A percentile compares a stretch with the other conserved stretches of the same genome.
Conservation (phyloP, 2,329 filamentous ascomycete genomes). For the Aspergillus sclerotialis region DNA sequence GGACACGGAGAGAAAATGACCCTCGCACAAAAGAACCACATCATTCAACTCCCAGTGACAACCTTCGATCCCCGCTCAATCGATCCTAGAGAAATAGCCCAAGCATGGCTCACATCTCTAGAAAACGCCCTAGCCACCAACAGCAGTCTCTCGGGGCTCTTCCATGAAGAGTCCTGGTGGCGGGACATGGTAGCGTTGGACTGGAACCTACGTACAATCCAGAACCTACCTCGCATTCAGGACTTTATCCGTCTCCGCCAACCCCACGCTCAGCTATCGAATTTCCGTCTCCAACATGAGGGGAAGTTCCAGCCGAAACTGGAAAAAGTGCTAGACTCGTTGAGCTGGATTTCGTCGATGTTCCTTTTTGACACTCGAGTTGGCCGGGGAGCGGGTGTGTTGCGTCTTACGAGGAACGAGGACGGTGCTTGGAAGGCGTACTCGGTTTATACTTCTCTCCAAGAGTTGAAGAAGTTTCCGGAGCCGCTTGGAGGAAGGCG, state of each 20-base stretch:
- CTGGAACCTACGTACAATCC: conserved; percentile 34
- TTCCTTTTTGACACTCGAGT: conserved; percentile 33
- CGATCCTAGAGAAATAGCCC: conserved; percentile 19
- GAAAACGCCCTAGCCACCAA: conserved; percentile 15
- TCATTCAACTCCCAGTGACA: conserved; percentile 24
- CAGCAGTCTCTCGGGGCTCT: conserved; percentile 16
- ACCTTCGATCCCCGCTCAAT: conserved; percentile 11
- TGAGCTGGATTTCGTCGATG: conserved; percentile 32
- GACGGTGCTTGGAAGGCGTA: conserved; percentile 31
- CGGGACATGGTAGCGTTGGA: conserved; percentile 34
- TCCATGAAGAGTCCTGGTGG: conserved; percentile 36
- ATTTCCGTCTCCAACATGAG: conserved; percentile 24
- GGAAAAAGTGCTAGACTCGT: conserved; percentile 20
- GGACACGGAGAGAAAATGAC: conserved; percentile 6
- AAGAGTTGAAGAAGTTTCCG: conserved; percentile 27
- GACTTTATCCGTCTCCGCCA: conserved; percentile 23
- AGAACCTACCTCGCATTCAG: conserved; percentile 22
- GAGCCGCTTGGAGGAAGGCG: conserved; percentile 27
- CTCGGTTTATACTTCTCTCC: conserved; percentile 31
- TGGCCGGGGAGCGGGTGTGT: conserved; percentile 29
- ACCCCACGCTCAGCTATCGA: conserved; percentile 17
- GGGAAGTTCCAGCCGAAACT: conserved; percentile 24
- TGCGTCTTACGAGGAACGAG: conserved; percentile 26
- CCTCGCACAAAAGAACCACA: conserved; percentile 16
- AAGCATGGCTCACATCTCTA: conserved; percentile 26